A percentile compares a stretch with the other conserved stretches of the same genome.
Evolutionary conservation across 2,329 filamentous ascomycete genomes (phyloP).

Genomic region (Trichophyton benhamiae): DNA sequence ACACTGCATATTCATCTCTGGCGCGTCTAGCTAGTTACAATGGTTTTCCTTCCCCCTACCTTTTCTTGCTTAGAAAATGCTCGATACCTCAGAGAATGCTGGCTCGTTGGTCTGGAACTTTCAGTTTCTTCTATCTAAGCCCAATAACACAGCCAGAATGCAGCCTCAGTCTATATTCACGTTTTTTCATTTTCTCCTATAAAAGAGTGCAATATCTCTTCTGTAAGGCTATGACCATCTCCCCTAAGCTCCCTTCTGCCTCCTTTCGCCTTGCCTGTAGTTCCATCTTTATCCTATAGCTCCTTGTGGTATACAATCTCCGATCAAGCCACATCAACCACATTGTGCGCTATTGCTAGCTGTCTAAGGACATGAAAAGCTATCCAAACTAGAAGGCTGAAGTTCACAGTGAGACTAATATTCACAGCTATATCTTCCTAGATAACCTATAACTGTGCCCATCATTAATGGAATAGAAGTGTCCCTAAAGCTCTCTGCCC

Average conservation of each 20-base stretch:
- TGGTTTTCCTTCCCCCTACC: neutral
- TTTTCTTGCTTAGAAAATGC: neutral
- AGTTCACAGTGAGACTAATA: neutral
- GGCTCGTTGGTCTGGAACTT: neutral
- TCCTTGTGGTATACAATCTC: no score
- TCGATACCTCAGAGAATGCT: neutral
- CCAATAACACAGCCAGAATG: neutral
- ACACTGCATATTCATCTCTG: neutral
- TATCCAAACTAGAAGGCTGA: no score
- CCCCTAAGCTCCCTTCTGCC: no score
- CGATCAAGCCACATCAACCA: no score
- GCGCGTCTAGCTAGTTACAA: neutral
- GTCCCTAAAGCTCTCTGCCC: neutral
- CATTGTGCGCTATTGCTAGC: no score
- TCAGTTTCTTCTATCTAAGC: neutral
- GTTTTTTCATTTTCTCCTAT: no score
- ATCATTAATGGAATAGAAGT: constrained; percentile 8
- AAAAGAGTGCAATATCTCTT: no score
- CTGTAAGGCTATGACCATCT: neutral
- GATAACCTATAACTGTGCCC: neutral
- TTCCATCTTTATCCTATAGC: no score
- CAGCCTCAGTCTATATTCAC: neutral
- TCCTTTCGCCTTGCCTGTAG: no score
- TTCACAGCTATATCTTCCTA: neutral
- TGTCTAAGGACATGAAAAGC: no score